Percentiles rank a stretch among this genome's conserved stretches.
These are phyloP conservation scores for Hypoxylon sp. DNA, from an alignment of 2,329 filamentous ascomycete species.

Conservation along the genomic window DNA sequence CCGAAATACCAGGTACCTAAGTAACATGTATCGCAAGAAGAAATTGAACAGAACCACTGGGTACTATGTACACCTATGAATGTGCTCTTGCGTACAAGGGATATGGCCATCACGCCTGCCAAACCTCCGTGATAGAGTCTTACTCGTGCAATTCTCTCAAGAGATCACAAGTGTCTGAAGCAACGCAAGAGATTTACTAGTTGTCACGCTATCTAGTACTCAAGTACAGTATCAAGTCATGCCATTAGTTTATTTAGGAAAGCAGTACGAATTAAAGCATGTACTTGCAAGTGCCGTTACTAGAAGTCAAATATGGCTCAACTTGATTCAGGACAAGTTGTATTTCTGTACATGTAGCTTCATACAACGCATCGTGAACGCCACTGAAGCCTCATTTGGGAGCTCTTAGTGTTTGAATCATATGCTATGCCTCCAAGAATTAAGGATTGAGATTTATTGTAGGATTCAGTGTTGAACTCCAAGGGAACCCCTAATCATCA, in stretches of 20 bases:
- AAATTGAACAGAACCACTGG: neutral
- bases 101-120: neutral
- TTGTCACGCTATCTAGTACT: neutral
- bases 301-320: neutral
- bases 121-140: neutral
- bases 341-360: neutral
- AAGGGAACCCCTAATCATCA: neutral
- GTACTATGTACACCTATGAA: neutral
- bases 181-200: neutral
- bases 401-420: neutral
- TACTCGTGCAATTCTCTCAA: neutral
- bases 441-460: neutral
- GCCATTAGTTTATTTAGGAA: neutral
- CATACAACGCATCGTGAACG: neutral
- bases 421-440: neutral
- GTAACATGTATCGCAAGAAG: neutral
- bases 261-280: no score
- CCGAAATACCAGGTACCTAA: neutral
- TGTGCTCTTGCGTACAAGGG: neutral
- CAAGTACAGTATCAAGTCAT: neutral
- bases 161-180: neutral
- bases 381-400: neutral
- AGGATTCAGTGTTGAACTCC: neutral
- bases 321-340: neutral
- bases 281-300: neutral